phyloP scores from a whole-genome alignment of 192 early-diverging fungal genomes.

The Radiomyces spectabilis region DNA sequence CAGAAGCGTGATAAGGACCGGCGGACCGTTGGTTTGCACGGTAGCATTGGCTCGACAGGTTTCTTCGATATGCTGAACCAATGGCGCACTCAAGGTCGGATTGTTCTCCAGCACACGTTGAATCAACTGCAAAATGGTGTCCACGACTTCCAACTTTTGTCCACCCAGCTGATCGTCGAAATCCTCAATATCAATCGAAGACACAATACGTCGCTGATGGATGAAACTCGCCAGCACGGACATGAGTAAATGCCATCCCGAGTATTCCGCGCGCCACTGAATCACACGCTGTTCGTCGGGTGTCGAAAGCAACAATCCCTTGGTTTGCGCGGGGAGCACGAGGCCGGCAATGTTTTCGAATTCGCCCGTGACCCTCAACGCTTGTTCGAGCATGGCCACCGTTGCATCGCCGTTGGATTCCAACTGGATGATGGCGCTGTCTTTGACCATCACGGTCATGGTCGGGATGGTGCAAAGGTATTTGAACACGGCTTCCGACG shows the following conservation, averaged over 20 bases:
- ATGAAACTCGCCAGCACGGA: constrained; percentile 4
- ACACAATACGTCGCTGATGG: neutral
- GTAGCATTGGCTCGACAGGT: neutral
- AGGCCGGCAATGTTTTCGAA: neutral
- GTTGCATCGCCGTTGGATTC: neutral
- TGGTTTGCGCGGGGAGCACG: constrained; percentile 4
- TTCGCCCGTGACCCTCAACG: neutral
- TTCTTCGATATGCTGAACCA: constrained; percentile 5
- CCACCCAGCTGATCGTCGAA: constrained; percentile 2
- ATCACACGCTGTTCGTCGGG: neutral
- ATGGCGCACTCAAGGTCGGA: neutral
- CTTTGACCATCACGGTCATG: constrained; percentile 3
- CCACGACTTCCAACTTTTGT: constrained; percentile 6
- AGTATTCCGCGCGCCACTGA: constrained; percentile 12
- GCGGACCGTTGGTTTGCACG: neutral
- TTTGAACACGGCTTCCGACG: constrained; percentile 15
- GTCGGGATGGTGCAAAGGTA: neutral
- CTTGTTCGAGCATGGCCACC: neutral
- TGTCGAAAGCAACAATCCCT: constrained; percentile 1
- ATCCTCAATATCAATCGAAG: neutral
- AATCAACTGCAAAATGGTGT: constrained; percentile 13
- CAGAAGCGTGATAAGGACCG: constrained; percentile 1
- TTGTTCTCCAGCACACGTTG: constrained; percentile 1
- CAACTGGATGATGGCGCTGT: neutral
- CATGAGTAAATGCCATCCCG: constrained; percentile 15